Evolutionary conservation across 345 rosid species (phyloP).

Genomic region (Pugionium dolabratum): DNA sequence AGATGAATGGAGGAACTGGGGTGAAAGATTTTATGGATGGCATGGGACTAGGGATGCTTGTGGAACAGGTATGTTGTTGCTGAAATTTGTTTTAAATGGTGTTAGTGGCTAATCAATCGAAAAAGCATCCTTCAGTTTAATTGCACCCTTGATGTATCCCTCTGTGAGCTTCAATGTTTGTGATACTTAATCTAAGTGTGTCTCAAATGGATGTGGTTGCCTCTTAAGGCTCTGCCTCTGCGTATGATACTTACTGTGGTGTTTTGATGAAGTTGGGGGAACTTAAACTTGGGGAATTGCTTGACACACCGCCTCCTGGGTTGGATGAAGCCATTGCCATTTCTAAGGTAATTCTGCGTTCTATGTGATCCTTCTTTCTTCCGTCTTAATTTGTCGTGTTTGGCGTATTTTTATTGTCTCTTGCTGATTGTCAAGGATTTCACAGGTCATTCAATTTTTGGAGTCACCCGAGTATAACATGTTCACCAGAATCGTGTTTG

Average conservation of each 20-base stretch:
- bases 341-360: constrained; percentile 59
- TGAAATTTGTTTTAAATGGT: background rate
- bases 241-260: background rate
- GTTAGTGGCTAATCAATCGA: background rate
- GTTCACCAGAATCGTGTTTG: constrained; percentile 94
- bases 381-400: background rate
- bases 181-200: constrained; percentile 1
- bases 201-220: background rate
- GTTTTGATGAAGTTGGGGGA: constrained; percentile 67
- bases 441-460: constrained; percentile 94
- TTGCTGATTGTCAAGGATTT: constrained; percentile 34
- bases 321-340: constrained; percentile 98
- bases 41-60: constrained; percentile 95
- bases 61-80: constrained; percentile 66
- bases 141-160: background rate
- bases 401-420: constrained; percentile 22
- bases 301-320: constrained; percentile 99
- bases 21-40: constrained; percentile 96
- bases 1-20: constrained; percentile 76
- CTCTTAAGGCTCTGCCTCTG: background rate
- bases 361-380: constrained; percentile 20
- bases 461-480: constrained; percentile 83
- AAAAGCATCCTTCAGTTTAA: too few species aligned
- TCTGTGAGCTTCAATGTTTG: constrained; percentile 8
- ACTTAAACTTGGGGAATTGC: constrained; percentile 84